Conservation (phyloP, 805 yeast genomes). For the Pichia exigua region DNA sequence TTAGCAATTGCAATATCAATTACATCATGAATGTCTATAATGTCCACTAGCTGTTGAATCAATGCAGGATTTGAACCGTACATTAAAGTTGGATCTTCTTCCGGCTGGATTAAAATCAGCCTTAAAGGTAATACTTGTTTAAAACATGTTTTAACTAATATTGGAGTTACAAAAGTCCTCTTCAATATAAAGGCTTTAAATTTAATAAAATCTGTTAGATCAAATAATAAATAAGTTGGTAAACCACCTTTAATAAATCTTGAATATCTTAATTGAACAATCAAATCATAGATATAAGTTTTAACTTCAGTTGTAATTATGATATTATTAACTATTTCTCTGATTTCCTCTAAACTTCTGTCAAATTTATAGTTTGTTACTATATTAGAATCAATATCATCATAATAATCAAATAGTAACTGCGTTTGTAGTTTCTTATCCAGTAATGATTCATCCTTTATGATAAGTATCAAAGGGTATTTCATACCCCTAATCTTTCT, state of each 20-base stretch:
- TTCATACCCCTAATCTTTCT: background rate
- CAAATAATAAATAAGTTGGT: constrained; percentile 37
- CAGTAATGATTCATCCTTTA: background rate
- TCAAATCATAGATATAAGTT: constrained; percentile 50
- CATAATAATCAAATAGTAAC: constrained; percentile 2
- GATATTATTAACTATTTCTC: constrained; percentile 1
- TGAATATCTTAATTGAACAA: constrained; percentile 45
- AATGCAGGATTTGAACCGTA: constrained; percentile 49
- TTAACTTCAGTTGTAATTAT: constrained; percentile 40
- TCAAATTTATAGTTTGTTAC: background rate
- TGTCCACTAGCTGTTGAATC: constrained; percentile 33
- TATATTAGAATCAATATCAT: background rate
- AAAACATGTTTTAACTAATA: constrained; percentile 43
- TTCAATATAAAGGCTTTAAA: constrained; percentile 36
- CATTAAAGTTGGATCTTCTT: constrained; percentile 42
- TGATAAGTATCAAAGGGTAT: constrained; percentile 5
- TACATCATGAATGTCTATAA: constrained; percentile 40
- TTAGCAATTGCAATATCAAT: constrained; percentile 43
- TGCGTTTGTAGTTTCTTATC: background rate
- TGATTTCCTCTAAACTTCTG: background rate
- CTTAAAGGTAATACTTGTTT: constrained; percentile 41
- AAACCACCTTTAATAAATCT: constrained; percentile 47
- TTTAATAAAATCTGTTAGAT: constrained; percentile 33
- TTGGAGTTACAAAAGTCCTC: constrained; percentile 41
- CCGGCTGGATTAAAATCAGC: constrained; percentile 29